Evolutionary conservation across 345 rosid genomes (phyloP).

Genomic region (Pelargonium nanum): DNA sequence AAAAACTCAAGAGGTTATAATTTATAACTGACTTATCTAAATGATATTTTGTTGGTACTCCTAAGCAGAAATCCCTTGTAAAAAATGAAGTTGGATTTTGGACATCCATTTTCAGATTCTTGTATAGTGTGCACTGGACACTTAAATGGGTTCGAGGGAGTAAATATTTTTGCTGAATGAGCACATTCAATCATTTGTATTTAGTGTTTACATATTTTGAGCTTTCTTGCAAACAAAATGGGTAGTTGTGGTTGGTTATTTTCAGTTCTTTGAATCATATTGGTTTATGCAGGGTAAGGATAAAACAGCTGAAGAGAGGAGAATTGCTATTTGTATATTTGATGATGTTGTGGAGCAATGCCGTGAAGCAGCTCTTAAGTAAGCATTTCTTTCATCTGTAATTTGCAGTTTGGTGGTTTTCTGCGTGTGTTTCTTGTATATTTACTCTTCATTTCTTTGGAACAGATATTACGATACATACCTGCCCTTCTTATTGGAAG

Average conservation of each 20-base stretch:
- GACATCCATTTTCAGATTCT: no score
- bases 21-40: no score
- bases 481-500: slow-evolving; percentile 96
- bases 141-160: no score
- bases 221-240: not conserved
- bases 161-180: no score
- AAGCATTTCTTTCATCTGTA: slow-evolving; percentile 15
- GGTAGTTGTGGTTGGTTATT: no score
- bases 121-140: no score
- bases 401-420: slow-evolving; percentile 8
- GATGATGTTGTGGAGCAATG: slow-evolving; percentile 99
- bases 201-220: slow-evolving; percentile 6
- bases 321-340: slow-evolving; percentile 98
- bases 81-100: no score
- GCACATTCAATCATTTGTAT: no score
- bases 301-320: slow-evolving; percentile 97
- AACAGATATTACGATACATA: slow-evolving; percentile 86
- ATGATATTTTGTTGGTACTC: no score
- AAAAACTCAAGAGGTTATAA: no score
- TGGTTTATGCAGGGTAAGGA: slow-evolving; percentile 65
- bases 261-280: not conserved
- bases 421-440: slow-evolving; percentile 8
- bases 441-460: slow-evolving; percentile 1
- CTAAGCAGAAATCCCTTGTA: no score
- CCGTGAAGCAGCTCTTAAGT: slow-evolving; percentile 88